These are phyloP conservation scores for Chaetomiaceae sp. DNA, from an alignment of 2,329 filamentous ascomycete species.

Conservation along the genomic window DNA sequence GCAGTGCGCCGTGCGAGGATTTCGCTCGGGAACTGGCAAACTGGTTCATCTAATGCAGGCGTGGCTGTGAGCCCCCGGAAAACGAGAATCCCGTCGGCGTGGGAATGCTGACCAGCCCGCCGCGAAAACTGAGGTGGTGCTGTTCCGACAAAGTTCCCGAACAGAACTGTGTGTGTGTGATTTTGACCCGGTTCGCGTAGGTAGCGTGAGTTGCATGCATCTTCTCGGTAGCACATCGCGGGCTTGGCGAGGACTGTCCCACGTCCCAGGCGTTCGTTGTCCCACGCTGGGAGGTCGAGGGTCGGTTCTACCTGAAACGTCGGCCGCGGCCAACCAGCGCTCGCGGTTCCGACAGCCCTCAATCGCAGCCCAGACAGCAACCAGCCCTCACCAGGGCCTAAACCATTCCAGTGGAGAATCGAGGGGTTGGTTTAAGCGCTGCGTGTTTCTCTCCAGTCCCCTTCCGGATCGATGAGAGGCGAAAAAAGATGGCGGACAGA, in stretches of 20 bases:
- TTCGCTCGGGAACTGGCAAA: neutral
- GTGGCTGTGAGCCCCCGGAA: constrained; percentile 6
- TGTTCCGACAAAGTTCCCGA: neutral
- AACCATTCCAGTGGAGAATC: neutral
- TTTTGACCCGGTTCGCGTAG: neutral
- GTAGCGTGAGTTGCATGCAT: neutral
- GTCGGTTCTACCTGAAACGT: constrained; percentile 23
- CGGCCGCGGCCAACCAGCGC: constrained; percentile 19
- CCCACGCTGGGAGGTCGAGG: neutral
- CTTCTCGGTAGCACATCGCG: neutral
- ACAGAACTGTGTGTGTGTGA: too few species aligned
- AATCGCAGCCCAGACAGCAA: constrained; percentile 9
- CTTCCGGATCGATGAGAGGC: neutral
- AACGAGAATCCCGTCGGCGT: constrained; percentile 2
- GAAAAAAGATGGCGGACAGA: neutral
- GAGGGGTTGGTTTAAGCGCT: neutral
- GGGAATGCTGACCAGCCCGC: neutral
- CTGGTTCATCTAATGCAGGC: neutral
- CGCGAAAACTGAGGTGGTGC: neutral
- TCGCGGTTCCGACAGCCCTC: constrained; percentile 9
- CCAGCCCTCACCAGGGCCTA: neutral
- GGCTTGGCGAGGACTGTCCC: constrained; percentile 5
- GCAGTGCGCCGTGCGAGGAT: too few species aligned
- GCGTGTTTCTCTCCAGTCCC: neutral
- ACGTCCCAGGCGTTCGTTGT: neutral